Evolutionary conservation across 306 rosid genomes (phyloP), one percentile per base, ranked within the genome.

Genomic region (Vigna radiata): DNA sequence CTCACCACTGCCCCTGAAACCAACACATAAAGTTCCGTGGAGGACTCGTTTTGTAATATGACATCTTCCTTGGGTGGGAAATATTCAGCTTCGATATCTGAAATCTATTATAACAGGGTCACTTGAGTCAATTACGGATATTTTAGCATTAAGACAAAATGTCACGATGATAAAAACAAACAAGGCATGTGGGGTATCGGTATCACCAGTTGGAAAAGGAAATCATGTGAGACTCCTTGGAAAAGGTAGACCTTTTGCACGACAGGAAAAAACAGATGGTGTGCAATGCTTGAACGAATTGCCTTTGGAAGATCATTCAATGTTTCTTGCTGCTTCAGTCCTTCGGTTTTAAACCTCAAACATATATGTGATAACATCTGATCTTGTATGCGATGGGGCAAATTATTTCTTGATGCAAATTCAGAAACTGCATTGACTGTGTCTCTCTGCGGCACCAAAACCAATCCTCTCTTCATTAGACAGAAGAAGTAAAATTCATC

Each of bases 311-410:
- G 86, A 33, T 86, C 88, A 49, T 86, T 86, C 11, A 92, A 80
- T 27, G 96, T 82, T 59, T 89, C 92, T 75, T 86, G 97, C 77
- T 90, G 97, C 86, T 90, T 90, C 79, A 90, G 10, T 47, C 92
- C 97, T 72, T 90, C 92, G 27, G 96, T 89, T 82, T 84, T 90
- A 58, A 92, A 90, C 83, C 87, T 92, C 55, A 92, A 80, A 81
- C 94, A 92, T 58, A 92, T 73, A 50, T 92, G 96, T n/a, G 97
- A 90, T 82, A 92, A n/a, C 94, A 90, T 86, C 36, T 90, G 96
- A 64, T 90, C 90, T n/a, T 89, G 90, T 72, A 90, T 82, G 18
- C 59, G 73, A 7, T 64, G 77, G 2, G 97, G 94, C 89, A 92
- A 61, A 37, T 89, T 91, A 62, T 90, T 92, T 76, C 94, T 77